A percentile compares a stretch with the other conserved stretches of the same genome.
phyloP scores from a whole-genome alignment of 192 early-diverging fungal genomes.

The Polychytrium aggregatum region DNA sequence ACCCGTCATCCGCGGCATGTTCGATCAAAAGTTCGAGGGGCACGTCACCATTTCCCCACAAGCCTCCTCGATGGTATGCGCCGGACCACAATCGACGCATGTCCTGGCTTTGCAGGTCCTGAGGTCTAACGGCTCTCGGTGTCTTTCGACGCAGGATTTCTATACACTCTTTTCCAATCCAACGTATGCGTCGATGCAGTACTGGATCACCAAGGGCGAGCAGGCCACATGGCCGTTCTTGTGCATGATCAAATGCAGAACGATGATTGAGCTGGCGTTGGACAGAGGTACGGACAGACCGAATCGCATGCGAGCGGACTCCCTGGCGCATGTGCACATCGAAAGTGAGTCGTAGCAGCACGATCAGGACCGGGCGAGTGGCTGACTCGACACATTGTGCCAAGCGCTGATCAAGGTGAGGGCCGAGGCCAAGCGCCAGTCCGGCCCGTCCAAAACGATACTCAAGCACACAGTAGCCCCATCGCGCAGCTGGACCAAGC shows the following conservation, averaged over 20 bases:
- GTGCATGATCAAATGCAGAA: conserved; percentile 53
- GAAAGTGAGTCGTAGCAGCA: too few relatives aligned
- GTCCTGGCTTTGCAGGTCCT: neutral
- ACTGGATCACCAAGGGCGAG: conserved; percentile 72
- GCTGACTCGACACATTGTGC: too few relatives aligned
- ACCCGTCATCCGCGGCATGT: conserved; percentile 35
- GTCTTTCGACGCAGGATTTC: conserved; percentile 42
- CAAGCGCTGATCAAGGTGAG: too few relatives aligned
- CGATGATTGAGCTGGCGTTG: conserved; percentile 58
- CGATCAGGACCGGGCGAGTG: too few relatives aligned
- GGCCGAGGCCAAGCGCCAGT: too few relatives aligned
- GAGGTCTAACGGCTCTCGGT: conserved; percentile 1
- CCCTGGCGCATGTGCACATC: too few relatives aligned
- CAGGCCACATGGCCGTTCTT: conserved; percentile 67
- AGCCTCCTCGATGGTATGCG: conserved; percentile 30
- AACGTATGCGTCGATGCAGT: conserved; percentile 44
- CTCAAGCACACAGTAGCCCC: too few relatives aligned
- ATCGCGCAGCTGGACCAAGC: too few relatives aligned
- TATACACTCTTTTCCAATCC: conserved; percentile 58
- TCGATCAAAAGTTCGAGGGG: conserved; percentile 53
- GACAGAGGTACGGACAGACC: conserved; percentile 33
- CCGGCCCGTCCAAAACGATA: too few relatives aligned
- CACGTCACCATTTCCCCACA: conserved; percentile 61
- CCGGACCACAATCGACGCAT: neutral
- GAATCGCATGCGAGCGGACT: too few relatives aligned